phyloP scores from a whole-genome alignment of 345 rosid species.

The Boechera stricta region DNA sequence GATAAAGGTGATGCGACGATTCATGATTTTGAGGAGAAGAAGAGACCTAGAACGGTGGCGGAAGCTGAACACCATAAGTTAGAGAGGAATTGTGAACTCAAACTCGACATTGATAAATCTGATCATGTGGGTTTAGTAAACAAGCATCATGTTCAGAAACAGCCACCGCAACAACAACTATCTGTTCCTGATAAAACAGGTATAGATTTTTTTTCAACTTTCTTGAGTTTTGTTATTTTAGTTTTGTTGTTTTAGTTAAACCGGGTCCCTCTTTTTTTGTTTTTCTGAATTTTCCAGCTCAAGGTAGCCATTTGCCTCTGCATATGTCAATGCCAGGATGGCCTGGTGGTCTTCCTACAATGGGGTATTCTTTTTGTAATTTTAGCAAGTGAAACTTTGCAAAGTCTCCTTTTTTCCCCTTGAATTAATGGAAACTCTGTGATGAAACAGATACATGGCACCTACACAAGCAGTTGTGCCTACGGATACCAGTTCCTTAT shows the following conservation, averaged over 20 bases:
- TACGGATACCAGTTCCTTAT: conserved; percentile 68
- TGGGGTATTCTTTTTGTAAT: conserved; percentile 66
- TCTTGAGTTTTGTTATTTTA: not conserved
- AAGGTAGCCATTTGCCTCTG: conserved; percentile 61
- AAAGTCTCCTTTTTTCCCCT: conserved; percentile 1
- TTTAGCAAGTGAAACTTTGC: not conserved
- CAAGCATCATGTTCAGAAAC: conserved; percentile 61
- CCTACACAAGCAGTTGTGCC: conserved; percentile 92
- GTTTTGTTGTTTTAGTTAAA: not conserved
- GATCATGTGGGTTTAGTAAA: conserved; percentile 51
- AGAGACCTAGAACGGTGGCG: conserved; percentile 44
- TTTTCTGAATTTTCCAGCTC: conserved; percentile 58
- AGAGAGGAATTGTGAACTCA: conserved; percentile 72
- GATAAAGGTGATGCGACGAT: conserved; percentile 49
- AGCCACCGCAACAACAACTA: conserved; percentile 52
- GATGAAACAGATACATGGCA: conserved; percentile 71
- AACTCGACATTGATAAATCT: conserved; percentile 79
- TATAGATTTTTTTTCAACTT: conserved; percentile 1
- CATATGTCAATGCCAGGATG: conserved; percentile 84
- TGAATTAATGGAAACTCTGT: conserved; percentile 33
- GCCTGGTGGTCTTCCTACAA: conserved; percentile 94
- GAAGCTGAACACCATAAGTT: conserved; percentile 62
- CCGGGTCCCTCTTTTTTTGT: not conserved
- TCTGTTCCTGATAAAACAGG: conserved; percentile 64
- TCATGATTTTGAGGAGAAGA: conserved; percentile 58